A percentile compares a stretch with the other conserved stretches of the same genome.
Evolutionary conservation across 345 rosid genomes (phyloP).

Genomic region (Acer campestre): DNA sequence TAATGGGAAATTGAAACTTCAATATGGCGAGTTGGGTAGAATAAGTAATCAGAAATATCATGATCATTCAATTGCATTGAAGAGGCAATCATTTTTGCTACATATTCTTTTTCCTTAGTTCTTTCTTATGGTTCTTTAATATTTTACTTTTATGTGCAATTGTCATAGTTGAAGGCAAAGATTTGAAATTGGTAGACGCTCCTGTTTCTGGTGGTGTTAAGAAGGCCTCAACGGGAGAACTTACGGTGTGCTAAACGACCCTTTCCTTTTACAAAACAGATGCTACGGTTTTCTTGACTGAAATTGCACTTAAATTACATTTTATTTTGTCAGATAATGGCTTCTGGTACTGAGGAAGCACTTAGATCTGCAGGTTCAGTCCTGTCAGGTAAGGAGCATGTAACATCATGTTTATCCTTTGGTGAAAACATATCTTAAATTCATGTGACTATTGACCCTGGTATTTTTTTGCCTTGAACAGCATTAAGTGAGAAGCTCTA

Average conservation of each 20-base stretch:
- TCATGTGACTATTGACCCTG: conserved; percentile 27
- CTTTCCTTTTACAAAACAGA: conserved; percentile 9
- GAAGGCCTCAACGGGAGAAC: conserved; percentile 84
- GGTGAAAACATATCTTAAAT: conserved; percentile 19
- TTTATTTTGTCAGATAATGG: conserved; percentile 71
- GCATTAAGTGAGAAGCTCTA: conserved; percentile 97
- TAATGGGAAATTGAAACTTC: background rate
- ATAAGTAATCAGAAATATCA: background rate
- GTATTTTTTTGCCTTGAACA: conserved; percentile 35
- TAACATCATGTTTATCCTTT: conserved; percentile 11
- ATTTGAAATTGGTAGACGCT: conserved; percentile 91
- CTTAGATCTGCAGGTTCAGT: conserved; percentile 65
- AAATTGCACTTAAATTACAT: conserved; percentile 23
- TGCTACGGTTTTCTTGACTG: conserved; percentile 13
- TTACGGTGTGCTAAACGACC: conserved; percentile 57
- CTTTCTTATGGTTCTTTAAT: background rate
- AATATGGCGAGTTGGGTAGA: background rate
- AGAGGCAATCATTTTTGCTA: background rate
- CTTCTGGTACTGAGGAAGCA: conserved; percentile 82
- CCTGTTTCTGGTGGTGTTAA: conserved; percentile 99
- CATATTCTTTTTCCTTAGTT: background rate
- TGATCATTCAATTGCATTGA: background rate
- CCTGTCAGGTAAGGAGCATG: conserved; percentile 61
- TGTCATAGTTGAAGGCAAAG: conserved; percentile 65
- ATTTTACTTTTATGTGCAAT: conserved; percentile 16